These are phyloP conservation scores for Amphichorda felina DNA, from an alignment of 2,329 filamentous ascomycete species.

Conservation along the genomic window DNA sequence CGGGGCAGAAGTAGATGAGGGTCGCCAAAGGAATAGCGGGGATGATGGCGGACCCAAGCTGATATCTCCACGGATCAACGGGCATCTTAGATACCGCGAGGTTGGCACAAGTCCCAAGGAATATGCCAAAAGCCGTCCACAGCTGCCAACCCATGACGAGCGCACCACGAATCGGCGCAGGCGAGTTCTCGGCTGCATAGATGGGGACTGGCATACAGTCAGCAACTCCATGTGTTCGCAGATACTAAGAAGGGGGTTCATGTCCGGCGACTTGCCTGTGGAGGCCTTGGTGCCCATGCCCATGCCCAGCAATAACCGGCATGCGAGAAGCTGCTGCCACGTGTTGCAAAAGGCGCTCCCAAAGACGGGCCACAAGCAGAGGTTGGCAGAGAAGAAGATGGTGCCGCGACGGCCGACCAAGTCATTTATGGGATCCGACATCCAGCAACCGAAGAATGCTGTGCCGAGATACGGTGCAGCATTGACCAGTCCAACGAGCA, in stretches of 20 bases:
- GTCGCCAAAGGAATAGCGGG: constrained; percentile 42
- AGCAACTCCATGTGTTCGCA: not conserved
- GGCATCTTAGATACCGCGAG: constrained; percentile 27
- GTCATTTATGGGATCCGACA: constrained; percentile 50
- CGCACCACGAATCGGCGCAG: constrained; percentile 57
- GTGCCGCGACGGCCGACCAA: constrained; percentile 30
- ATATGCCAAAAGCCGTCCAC: constrained; percentile 52
- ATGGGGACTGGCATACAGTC: constrained; percentile 46
- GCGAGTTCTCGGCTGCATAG: constrained; percentile 64
- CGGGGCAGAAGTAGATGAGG: constrained; percentile 54
- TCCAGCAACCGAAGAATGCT: constrained; percentile 45
- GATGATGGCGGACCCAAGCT: constrained; percentile 53
- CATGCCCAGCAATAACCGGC: constrained; percentile 62
- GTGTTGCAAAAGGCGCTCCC: constrained; percentile 60
- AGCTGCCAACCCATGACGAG: constrained; percentile 76
- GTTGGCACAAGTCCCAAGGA: constrained; percentile 50
- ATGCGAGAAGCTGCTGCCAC: constrained; percentile 61
- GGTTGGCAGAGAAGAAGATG: constrained; percentile 65
- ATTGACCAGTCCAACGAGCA: constrained; percentile 58
- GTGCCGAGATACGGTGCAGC: constrained; percentile 39
- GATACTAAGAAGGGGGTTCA: not conserved
- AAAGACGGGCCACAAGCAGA: constrained; percentile 58
- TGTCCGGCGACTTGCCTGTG: constrained; percentile 25
- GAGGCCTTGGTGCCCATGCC: constrained; percentile 67
- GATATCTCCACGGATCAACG: constrained; percentile 43